phyloP scores from a whole-genome alignment of 2,329 filamentous ascomycete species.

The Aspergillus alliaceus region DNA sequence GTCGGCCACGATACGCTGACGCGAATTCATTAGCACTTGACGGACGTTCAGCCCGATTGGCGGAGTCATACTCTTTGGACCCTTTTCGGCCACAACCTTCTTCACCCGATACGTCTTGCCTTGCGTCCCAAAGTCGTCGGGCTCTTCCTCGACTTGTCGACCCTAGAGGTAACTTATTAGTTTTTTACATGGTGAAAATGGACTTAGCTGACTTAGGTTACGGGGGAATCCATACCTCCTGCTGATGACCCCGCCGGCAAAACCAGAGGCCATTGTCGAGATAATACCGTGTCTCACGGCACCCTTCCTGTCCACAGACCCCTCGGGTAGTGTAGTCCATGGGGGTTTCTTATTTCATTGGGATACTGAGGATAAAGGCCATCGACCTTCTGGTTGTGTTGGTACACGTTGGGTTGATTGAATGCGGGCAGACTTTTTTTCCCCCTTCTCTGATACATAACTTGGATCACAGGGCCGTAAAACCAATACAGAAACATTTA shows the following conservation, averaged over 20 bases:
- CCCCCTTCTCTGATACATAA: too few species aligned
- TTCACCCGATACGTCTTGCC: constrained; percentile 58
- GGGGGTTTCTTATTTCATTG: constrained; percentile 23
- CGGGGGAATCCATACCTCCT: constrained; percentile 64
- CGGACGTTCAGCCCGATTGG: too few species aligned
- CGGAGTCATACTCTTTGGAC: constrained; percentile 46
- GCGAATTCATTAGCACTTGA: constrained; percentile 48
- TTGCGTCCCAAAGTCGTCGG: constrained; percentile 66
- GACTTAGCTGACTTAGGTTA: too few species aligned
- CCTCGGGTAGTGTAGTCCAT: constrained; percentile 49
- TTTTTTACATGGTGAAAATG: too few species aligned
- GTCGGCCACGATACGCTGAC: constrained; percentile 58
- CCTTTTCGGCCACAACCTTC: constrained; percentile 55
- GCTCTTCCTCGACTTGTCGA: constrained; percentile 56
- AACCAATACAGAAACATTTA: background rate
- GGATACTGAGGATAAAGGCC: background rate
- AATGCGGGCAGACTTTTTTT: background rate
- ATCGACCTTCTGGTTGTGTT: background rate
- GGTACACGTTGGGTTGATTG: background rate
- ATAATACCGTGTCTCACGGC: constrained; percentile 71
- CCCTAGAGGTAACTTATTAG: constrained; percentile 27
- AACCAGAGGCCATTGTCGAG: constrained; percentile 74
- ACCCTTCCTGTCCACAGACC: constrained; percentile 60
- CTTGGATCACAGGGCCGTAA: background rate
- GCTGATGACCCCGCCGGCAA: constrained; percentile 77